Percentiles rank a stretch among this genome's conserved stretches.
These are phyloP conservation scores for Phytophthora agathidicida DNA, from an alignment of 352 stramenopile genomes.

Conservation along the genomic window DNA sequence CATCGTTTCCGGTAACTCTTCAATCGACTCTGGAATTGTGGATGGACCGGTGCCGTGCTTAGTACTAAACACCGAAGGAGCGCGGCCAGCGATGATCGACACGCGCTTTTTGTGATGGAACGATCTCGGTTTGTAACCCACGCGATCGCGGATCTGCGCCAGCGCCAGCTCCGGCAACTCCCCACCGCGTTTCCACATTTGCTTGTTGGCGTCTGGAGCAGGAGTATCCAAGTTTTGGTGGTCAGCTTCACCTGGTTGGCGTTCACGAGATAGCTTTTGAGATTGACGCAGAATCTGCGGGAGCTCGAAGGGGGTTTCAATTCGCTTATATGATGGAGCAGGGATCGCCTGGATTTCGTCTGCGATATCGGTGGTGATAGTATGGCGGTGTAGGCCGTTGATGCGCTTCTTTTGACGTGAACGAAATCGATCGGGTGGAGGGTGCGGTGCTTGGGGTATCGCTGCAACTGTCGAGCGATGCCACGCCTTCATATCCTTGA, in stretches of 20 bases:
- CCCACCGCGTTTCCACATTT: conserved; percentile 37
- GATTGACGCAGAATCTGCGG: conserved; percentile 24
- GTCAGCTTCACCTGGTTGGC: not conserved
- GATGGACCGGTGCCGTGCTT: not conserved
- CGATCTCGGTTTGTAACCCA: conserved; percentile 13
- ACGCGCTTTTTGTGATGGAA: conserved; percentile 20
- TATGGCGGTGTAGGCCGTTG: not conserved
- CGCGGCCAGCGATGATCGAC: conserved; percentile 34
- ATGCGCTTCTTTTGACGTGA: conserved; percentile 6
- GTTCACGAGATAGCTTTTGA: conserved; percentile 6
- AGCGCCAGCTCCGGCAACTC: conserved; percentile 27
- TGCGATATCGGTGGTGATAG: not conserved
- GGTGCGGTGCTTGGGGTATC: conserved; percentile 14
- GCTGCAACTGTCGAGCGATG: conserved; percentile 18
- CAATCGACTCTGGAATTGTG: not conserved
- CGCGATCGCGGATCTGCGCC: conserved; percentile 32
- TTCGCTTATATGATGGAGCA: not conserved
- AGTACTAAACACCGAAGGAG: not conserved
- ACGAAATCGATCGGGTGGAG: conserved; percentile 9
- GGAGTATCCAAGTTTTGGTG: not conserved
- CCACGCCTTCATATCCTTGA: conserved; percentile 18
- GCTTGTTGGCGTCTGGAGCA: conserved; percentile 26
- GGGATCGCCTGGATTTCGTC: conserved; percentile 1
- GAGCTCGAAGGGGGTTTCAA: conserved; percentile 13
- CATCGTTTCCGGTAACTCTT: conserved; percentile 1